Evolutionary conservation across 352 stramenopile species (phyloP), one percentile per base, ranked within the genome.

Genomic region (Aphanomyces cochlioides): DNA sequence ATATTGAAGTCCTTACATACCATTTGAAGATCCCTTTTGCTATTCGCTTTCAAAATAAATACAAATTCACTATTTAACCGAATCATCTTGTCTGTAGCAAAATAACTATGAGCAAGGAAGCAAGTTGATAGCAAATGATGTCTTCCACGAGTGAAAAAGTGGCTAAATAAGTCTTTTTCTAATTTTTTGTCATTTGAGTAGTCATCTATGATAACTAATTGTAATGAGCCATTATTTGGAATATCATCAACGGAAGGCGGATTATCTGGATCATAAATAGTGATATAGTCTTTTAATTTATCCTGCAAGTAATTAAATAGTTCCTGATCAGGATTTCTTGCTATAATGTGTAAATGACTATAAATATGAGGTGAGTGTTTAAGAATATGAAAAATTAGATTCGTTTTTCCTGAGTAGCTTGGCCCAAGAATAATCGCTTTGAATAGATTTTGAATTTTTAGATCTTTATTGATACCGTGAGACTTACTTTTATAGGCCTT

Each of bases 41-140:
- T 72, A 39, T 79, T 79, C 17, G 69, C 75, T 47, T 76, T 79
- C 38, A 79, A 41, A 38, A 79, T 76, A 0, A 47, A 34, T 12
- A 73, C 10, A 15, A 74, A 76, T 66, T 77, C 73, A 17, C 17
- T 34, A 54, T 78, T 79, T 50, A 79, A 69, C 43, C 73, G 59
- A 63, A 79, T 78, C 68, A 77, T 78, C 47, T 76, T 81, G 45
- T 79, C 71, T 0, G 60, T 75, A 12, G 71, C 74, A 66, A 81
- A 81, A 39, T 79, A 73, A 1, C 28, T 67, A 53, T 77, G 73
- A 38, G 41, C 47, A 1, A 79, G 17, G 43, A 81, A 79, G 63
- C 77, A 70, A 3, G 67, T 75, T 7, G 7, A 58, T 59, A 79
- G n/a, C 5, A 61, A 36, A 19, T 73, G 68, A 39, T 79, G 76